Conservation (phyloP, 129 eudicot species). For the Lactuca saligna region DNA sequence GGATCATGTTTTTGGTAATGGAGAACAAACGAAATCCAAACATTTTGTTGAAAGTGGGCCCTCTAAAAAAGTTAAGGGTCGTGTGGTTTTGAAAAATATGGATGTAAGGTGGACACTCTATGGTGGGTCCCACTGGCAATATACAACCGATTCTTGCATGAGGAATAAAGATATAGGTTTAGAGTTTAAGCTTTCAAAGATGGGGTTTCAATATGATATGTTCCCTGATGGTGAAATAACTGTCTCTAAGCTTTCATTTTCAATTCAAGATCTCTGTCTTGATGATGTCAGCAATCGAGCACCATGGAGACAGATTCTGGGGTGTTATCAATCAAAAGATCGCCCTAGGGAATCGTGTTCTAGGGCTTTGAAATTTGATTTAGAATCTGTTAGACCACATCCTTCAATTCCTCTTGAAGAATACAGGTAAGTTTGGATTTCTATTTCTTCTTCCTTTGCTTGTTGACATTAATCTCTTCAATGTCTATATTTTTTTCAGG, state of each 20-base stretch:
- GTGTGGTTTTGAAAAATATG: conserved; percentile 59
- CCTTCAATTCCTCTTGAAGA: conserved; percentile 92
- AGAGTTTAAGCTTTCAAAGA: conserved; percentile 60
- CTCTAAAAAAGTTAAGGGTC: conserved; percentile 56
- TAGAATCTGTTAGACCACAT: conserved; percentile 88
- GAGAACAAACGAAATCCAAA: conserved; percentile 21
- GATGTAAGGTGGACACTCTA: conserved; percentile 71
- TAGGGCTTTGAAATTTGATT: conserved; percentile 69
- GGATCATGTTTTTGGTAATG: conserved; percentile 53
- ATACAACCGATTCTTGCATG: conserved; percentile 31
- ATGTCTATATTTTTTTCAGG: conserved; percentile 42
- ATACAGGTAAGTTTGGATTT: conserved; percentile 54
- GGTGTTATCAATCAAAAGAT: conserved; percentile 74
- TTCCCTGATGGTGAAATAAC: conserved; percentile 67
- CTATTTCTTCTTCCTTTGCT: background rate
- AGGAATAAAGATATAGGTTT: conserved; percentile 53
- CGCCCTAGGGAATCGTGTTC: conserved; percentile 73
- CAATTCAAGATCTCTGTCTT: conserved; percentile 61
- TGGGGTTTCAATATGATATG: conserved; percentile 46
- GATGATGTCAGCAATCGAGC: conserved; percentile 75
- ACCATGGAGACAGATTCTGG: conserved; percentile 92
- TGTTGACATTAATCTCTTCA: conserved; percentile 2
- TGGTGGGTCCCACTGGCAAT: conserved; percentile 81
- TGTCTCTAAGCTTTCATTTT: conserved; percentile 55
- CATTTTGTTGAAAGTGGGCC: conserved; percentile 22